Percentiles rank a stretch among this genome's conserved stretches.
These are phyloP conservation scores for Backusella tarrabulga DNA, from an alignment of 192 early-diverging fungal genomes.

Conservation along the genomic window DNA sequence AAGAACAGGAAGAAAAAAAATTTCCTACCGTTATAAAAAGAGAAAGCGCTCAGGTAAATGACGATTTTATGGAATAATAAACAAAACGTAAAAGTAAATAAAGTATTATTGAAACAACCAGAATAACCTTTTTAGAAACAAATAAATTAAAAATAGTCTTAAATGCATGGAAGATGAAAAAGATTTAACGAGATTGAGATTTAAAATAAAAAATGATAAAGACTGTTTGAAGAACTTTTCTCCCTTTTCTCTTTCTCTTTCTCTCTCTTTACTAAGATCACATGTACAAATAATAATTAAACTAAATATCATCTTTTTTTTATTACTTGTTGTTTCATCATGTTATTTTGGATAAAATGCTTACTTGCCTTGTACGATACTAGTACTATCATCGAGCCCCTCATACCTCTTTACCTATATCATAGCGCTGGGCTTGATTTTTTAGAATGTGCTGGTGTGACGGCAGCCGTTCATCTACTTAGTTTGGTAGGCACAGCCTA, in stretches of 20 bases:
- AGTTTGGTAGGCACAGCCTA: neutral
- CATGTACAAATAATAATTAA: neutral
- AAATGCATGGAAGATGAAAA: neutral
- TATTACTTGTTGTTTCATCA: neutral
- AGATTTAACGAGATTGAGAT: neutral
- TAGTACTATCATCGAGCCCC: neutral
- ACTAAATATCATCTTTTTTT: neutral
- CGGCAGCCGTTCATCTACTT: neutral
- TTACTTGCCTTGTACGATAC: neutral
- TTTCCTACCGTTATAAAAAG: no score
- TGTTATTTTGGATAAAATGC: neutral
- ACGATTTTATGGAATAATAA: neutral
- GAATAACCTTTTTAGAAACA: neutral
- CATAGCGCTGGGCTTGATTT: neutral
- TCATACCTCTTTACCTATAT: neutral
- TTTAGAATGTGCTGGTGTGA: neutral
- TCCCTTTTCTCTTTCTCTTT: neutral
- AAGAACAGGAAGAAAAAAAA: neutral
- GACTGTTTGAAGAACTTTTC: neutral
- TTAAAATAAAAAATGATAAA: neutral
- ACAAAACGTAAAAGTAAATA: neutral
- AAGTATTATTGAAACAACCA: neutral
- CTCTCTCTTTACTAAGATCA: neutral
- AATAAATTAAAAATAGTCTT: neutral
- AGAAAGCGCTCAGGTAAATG: no score